These are phyloP conservation scores for Isatis tinctoria DNA, from an alignment of 345 rosid genomes.

Conservation along the genomic window DNA sequence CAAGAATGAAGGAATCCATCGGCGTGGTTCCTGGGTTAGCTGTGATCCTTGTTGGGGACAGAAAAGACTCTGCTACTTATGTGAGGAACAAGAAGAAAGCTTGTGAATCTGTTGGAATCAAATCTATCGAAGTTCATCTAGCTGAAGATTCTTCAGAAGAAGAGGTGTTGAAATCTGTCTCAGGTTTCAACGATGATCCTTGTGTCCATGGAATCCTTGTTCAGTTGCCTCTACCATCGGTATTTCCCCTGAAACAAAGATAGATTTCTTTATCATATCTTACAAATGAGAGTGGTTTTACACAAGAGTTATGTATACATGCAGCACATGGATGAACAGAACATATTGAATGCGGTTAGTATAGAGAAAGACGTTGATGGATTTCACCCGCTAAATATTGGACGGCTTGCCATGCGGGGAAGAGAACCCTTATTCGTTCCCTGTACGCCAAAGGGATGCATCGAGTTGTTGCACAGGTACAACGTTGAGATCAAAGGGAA, in stretches of 20 bases:
- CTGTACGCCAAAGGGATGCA: not conserved
- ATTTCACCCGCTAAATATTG: not conserved
- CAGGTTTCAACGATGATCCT: not conserved
- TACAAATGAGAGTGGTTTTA: not conserved
- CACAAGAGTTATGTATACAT: no score
- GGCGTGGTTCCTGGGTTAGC: not conserved
- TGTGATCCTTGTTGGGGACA: not conserved
- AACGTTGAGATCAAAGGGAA: not conserved
- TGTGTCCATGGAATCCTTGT: not conserved
- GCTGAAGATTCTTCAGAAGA: not conserved
- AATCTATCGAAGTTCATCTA: not conserved
- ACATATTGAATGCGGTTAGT: constrained; percentile 1
- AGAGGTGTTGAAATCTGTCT: not conserved
- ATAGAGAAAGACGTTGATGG: not conserved
- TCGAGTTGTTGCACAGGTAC: not conserved
- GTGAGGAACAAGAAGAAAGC: constrained; percentile 5
- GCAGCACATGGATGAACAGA: not conserved
- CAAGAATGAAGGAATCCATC: not conserved
- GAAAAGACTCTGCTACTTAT: not conserved
- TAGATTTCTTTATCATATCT: not conserved
- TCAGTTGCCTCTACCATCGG: not conserved
- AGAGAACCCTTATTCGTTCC: not conserved
- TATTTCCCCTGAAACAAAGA: not conserved
- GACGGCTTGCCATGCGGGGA: not conserved
- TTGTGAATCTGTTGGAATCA: not conserved